Evolutionary conservation across 2,329 filamentous ascomycete species (phyloP).

Genomic region (Aspergillus sp.): DNA sequence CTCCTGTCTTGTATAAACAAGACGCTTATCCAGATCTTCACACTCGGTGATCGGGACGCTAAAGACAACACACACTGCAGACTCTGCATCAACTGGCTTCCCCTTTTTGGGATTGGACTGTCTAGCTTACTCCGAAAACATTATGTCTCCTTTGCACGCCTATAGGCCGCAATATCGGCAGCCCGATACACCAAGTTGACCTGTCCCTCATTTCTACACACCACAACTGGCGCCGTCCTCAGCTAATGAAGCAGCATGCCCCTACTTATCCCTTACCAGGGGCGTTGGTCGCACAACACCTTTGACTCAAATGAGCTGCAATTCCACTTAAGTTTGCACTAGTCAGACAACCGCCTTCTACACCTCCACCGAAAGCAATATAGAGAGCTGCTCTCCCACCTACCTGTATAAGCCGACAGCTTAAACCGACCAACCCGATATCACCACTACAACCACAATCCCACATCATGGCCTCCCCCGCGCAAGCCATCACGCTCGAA

Average conservation of each 20-base stretch:
- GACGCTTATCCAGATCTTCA: neutral
- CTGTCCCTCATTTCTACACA: neutral
- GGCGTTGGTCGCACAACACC: neutral
- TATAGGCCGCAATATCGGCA: neutral
- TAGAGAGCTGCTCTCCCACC: neutral
- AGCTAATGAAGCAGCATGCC: neutral
- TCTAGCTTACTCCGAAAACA: neutral
- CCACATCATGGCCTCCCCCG: constrained; percentile 7
- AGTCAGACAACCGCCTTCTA: neutral
- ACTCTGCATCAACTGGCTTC: neutral
- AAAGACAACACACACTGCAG: neutral
- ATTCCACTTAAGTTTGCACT: neutral
- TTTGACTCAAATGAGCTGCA: neutral
- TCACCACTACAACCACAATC: neutral
- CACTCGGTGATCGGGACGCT: neutral
- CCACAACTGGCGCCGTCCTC: neutral
- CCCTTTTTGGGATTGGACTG: neutral
- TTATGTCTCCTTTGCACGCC: neutral
- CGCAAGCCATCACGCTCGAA: constrained; percentile 24
- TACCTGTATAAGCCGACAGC: neutral
- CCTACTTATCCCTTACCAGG: neutral
- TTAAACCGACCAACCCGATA: neutral
- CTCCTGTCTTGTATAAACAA: neutral
- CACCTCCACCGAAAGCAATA: neutral
- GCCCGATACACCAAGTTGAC: neutral